Evolutionary conservation across 345 rosid genomes (phyloP).

Genomic region (Angophora floribunda): DNA sequence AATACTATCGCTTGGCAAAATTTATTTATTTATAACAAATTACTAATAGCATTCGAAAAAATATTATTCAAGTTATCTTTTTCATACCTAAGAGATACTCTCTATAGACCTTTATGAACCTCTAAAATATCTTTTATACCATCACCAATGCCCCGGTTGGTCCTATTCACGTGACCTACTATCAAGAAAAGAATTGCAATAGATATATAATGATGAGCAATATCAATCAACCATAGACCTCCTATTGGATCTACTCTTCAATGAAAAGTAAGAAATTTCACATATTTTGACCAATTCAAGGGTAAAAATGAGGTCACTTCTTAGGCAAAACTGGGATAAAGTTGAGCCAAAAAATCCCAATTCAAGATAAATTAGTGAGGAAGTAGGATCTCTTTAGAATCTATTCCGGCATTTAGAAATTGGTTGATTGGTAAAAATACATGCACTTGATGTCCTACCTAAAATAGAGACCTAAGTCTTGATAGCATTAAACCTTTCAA

Average conservation of each 20-base stretch:
- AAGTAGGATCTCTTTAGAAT: background rate
- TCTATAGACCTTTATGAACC: background rate
- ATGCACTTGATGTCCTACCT: background rate
- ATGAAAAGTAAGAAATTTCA: background rate
- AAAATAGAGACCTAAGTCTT: background rate
- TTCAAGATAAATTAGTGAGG: background rate
- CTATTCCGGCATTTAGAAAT: background rate
- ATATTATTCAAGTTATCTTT: accelerated
- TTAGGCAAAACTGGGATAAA: background rate
- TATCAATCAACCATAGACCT: background rate
- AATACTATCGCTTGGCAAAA: accelerated
- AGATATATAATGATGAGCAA: background rate
- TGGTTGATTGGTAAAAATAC: background rate
- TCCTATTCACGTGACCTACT: background rate
- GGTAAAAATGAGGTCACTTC: background rate
- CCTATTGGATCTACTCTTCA: background rate
- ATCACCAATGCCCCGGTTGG: background rate
- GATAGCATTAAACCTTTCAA: background rate
- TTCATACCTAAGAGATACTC: background rate
- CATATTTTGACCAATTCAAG: background rate
- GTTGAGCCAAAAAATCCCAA: background rate
- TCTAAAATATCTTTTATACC: background rate
- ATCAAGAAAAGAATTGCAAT: background rate
- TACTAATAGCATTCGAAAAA: no score
- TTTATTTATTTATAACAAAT: background rate